A percentile compares a stretch with the other conserved stretches of the same genome.
These are phyloP conservation scores for Phytophthora meadii DNA, from an alignment of 352 stramenopile species.

Conservation along the genomic window DNA sequence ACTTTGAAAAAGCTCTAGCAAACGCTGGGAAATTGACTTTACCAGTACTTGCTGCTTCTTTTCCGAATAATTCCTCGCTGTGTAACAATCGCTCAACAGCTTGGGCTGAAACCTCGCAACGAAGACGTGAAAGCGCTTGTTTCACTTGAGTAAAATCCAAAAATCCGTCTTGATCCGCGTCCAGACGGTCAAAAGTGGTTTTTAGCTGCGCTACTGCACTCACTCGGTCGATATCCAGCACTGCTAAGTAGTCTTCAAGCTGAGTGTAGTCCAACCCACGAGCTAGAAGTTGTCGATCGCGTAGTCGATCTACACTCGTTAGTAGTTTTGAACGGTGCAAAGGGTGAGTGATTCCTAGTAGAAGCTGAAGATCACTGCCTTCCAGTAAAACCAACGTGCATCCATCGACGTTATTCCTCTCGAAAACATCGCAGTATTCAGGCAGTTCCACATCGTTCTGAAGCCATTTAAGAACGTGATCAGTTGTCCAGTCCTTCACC, in stretches of 20 bases:
- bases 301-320: slow-evolving; percentile 63
- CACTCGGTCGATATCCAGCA: slow-evolving; percentile 74
- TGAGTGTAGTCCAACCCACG: slow-evolving; percentile 74
- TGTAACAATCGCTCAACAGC: slow-evolving; percentile 47
- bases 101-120: slow-evolving; percentile 39
- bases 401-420: slow-evolving; percentile 68
- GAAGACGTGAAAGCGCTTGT: slow-evolving; percentile 46
- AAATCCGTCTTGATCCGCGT: slow-evolving; percentile 63
- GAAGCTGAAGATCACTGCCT: slow-evolving; percentile 66
- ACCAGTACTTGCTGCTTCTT: slow-evolving; percentile 22
- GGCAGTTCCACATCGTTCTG: slow-evolving; percentile 53
- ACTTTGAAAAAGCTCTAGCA: slow-evolving; percentile 57
- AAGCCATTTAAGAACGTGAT: slow-evolving; percentile 66
- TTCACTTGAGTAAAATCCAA: slow-evolving; percentile 63
- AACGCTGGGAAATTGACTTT: slow-evolving; percentile 64
- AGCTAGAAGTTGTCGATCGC: slow-evolving; percentile 63
- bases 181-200: slow-evolving; percentile 69
- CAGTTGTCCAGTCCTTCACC: slow-evolving; percentile 59
- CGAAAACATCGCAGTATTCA: slow-evolving; percentile 57
- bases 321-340: slow-evolving; percentile 66
- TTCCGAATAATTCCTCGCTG: slow-evolving; percentile 36
- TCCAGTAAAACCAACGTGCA: slow-evolving; percentile 65
- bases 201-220: slow-evolving; percentile 73
- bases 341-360: slow-evolving; percentile 67
- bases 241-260: slow-evolving; percentile 75